phyloP scores from a whole-genome alignment of 371 early-diverging fungal genomes.

The Saksenaea oblongispora region DNA sequence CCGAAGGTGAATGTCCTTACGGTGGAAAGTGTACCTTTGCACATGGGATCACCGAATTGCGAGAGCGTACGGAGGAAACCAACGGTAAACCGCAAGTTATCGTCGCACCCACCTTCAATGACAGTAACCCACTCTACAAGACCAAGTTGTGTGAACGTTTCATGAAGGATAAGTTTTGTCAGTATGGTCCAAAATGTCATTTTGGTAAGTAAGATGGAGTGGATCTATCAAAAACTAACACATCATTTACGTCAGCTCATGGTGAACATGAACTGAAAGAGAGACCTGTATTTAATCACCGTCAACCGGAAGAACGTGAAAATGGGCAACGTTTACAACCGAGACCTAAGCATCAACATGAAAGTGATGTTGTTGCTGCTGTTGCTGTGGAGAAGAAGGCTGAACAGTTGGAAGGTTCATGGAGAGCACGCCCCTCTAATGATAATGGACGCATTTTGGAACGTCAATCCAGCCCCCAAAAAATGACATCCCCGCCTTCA shows the following conservation, averaged over 20 bases:
- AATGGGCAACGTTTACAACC: slow-evolving; percentile 14
- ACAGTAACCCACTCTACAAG: slow-evolving; percentile 76
- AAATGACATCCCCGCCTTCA: not conserved
- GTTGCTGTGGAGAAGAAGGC: slow-evolving; percentile 1
- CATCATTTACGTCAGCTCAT: slow-evolving; percentile 16
- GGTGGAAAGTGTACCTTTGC: slow-evolving; percentile 85
- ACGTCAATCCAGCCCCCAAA: not conserved
- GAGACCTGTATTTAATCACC: slow-evolving; percentile 25
- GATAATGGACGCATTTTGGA: not conserved
- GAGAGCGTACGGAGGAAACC: slow-evolving; percentile 56
- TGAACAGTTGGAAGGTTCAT: slow-evolving; percentile 7
- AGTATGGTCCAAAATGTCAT: slow-evolving; percentile 83
- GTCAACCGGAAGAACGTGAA: slow-evolving; percentile 4
- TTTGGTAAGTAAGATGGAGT: slow-evolving; percentile 58
- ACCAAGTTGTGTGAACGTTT: slow-evolving; percentile 83
- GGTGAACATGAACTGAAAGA: slow-evolving; percentile 24
- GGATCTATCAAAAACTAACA: not conserved
- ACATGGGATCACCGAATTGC: slow-evolving; percentile 77
- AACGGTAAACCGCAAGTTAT: slow-evolving; percentile 29
- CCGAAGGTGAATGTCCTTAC: slow-evolving; percentile 80
- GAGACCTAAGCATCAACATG: slow-evolving; percentile 25
- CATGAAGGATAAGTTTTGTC: slow-evolving; percentile 76
- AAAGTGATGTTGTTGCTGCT: slow-evolving; percentile 12
- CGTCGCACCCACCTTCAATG: not conserved
- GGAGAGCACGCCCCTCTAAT: slow-evolving; percentile 17